Evolutionary conservation across 2,329 filamentous ascomycete species (phyloP), one percentile per base, ranked within the genome.

Genomic region (Ceratocystis cubensis): DNA sequence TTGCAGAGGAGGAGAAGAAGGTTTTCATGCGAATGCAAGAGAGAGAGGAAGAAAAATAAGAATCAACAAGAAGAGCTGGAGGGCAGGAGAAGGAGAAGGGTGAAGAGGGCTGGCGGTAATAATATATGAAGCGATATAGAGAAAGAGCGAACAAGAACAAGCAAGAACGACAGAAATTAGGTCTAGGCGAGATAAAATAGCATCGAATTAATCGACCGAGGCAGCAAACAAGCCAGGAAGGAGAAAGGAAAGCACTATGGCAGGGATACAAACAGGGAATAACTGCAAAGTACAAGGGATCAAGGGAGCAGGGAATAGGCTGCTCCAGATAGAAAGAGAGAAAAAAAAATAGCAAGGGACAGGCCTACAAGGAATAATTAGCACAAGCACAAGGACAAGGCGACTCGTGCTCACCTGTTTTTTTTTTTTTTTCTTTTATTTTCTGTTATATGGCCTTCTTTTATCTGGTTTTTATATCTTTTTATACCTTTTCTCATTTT

Each of bases 111-210:
- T 48, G 8, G n/a, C 48, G 56, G 28, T 33, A 37, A 37, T 59
- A 59, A 59, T 59, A 59, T 59, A 59, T 59, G 13, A 59, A 59
- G 56, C 28, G 56, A 59, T 59, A 64, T 41, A 56, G 28, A 64
- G 13, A 44, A 64, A 46, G 41, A 53, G n/a, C 30, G 25, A 53
- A 64, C 17, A 53, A 41, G 33, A 41, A 22, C 13, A 33, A 28
- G 8, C 17, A 53, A 22, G n/a, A 53, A 53, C 20, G n/a, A 22
- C 20, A 20, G 8, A 53, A 53, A 13, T 22, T 22, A 10, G n/a
- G 17, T 22, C 20, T 25, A 25, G 1, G 48, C 3, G 1, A 7
- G 48, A 53, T 53, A 28, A 28, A 53, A 53, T 53, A 15, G 10
- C 22, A 10, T 5, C 0, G 3, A 53, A 53, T 53, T 53, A 28